Evolutionary conservation across 257 asterid genomes (phyloP).

Genomic region (Capsicum baccatum): DNA sequence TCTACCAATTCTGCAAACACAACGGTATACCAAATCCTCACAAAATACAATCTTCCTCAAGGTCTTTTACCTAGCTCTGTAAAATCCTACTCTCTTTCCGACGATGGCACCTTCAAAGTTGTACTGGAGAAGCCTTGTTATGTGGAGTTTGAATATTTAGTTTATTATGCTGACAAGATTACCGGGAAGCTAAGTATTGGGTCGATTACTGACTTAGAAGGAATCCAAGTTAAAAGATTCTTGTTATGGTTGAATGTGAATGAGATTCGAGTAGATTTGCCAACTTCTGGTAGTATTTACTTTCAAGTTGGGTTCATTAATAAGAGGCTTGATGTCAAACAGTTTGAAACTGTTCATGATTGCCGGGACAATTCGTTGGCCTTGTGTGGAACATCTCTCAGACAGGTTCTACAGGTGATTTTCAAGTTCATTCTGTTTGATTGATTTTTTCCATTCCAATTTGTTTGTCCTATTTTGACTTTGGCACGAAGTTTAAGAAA

Average conservation of each 20-base stretch:
- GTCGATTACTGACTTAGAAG: constrained; percentile 65
- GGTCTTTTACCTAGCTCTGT: constrained; percentile 92
- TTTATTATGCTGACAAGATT: constrained; percentile 74
- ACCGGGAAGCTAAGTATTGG: constrained; percentile 78
- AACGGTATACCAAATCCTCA: constrained; percentile 72
- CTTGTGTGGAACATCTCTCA: constrained; percentile 38
- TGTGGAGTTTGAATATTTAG: constrained; percentile 78
- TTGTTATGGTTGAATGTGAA: constrained; percentile 90
- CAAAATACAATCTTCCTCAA: constrained; percentile 69
- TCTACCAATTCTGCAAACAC: not conserved
- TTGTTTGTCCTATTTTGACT: too few relatives aligned
- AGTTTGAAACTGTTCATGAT: constrained; percentile 73
- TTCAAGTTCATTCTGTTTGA: not conserved
- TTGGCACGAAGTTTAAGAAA: too few relatives aligned
- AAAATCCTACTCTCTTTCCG: constrained; percentile 63
- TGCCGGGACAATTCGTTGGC: constrained; percentile 65
- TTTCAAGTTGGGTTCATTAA: constrained; percentile 91
- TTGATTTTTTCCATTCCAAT: not conserved
- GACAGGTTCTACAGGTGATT: constrained; percentile 59
- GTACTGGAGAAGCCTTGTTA: constrained; percentile 66
- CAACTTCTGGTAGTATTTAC: constrained; percentile 75
- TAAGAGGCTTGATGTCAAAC: constrained; percentile 77
- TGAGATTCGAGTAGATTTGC: constrained; percentile 83
- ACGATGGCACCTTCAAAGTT: constrained; percentile 78
- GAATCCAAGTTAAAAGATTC: constrained; percentile 79